These are phyloP conservation scores for Saturnispora bothae DNA, from an alignment of 805 yeast genomes.

Conservation along the genomic window DNA sequence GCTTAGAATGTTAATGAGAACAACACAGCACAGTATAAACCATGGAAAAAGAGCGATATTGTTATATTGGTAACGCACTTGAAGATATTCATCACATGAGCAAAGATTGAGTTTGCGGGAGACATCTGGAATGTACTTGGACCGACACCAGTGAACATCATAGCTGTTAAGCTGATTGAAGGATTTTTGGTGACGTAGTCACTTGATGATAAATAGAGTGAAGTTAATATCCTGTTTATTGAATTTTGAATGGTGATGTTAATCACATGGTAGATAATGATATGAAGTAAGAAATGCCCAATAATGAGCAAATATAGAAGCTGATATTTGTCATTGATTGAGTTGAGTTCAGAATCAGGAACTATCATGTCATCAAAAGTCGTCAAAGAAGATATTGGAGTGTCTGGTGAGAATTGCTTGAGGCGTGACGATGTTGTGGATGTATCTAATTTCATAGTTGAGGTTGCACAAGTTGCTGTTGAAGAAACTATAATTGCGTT, in stretches of 20 bases:
- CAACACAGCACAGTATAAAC: not conserved
- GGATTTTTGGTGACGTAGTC: not conserved
- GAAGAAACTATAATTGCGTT: too few relatives aligned
- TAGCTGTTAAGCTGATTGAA: not conserved
- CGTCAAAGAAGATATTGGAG: too few relatives aligned
- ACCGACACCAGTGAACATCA: not conserved
- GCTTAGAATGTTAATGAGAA: not conserved
- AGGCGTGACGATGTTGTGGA: too few relatives aligned
- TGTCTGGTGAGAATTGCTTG: too few relatives aligned
- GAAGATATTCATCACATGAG: not conserved
- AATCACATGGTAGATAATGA: constrained; percentile 2
- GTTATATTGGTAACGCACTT: not conserved
- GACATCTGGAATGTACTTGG: not conserved
- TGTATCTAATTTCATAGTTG: too few relatives aligned
- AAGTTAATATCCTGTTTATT: not conserved
- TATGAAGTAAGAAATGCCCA: constrained; percentile 2
- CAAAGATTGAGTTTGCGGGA: not conserved
- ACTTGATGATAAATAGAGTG: constrained; percentile 1
- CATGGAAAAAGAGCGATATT: not conserved
- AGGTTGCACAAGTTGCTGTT: too few relatives aligned
- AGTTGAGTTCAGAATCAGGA: not conserved
- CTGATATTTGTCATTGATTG: constrained; percentile 4
- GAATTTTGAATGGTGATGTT: not conserved
- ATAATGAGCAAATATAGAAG: constrained; percentile 5
- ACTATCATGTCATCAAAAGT: not conserved